phyloP scores from a whole-genome alignment of 2,329 filamentous ascomycete species.

The Macrophomina tecta region DNA sequence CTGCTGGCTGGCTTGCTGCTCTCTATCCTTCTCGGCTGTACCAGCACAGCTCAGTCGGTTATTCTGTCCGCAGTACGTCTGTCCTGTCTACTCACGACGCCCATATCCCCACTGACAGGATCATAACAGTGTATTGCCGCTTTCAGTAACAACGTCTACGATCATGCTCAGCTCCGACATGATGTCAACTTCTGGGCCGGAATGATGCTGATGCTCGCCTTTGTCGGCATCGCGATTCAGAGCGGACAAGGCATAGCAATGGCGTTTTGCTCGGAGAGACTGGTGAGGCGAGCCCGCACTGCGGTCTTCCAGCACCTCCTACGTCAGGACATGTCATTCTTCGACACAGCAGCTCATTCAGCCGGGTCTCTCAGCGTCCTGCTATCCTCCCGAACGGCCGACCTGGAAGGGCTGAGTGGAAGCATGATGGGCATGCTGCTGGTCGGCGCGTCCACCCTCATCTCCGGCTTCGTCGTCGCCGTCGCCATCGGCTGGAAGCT shows the following conservation, averaged over 20 bases:
- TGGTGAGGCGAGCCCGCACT: slow-evolving; percentile 80
- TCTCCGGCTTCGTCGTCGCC: slow-evolving; percentile 71
- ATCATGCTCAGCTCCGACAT: slow-evolving; percentile 3
- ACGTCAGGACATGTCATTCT: slow-evolving; percentile 87
- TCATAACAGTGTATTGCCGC: slow-evolving; percentile 15
- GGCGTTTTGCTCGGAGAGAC: slow-evolving; percentile 79
- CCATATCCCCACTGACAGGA: background rate
- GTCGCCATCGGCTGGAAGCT: slow-evolving; percentile 82
- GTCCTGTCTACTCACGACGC: background rate
- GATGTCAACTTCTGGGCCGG: slow-evolving; percentile 25
- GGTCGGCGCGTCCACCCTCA: slow-evolving; percentile 75
- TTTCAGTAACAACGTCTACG: slow-evolving; percentile 10
- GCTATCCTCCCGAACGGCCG: slow-evolving; percentile 84
- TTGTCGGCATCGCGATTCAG: slow-evolving; percentile 7
- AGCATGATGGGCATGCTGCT: slow-evolving; percentile 83
- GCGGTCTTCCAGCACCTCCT: slow-evolving; percentile 82
- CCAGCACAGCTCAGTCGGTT: slow-evolving; percentile 76
- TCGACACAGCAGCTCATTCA: slow-evolving; percentile 85
- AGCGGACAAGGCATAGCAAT: slow-evolving; percentile 62
- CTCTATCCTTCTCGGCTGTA: slow-evolving; percentile 77
- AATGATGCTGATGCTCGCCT: slow-evolving; percentile 28
- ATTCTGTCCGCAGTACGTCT: slow-evolving; percentile 14
- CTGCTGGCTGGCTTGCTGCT: slow-evolving; percentile 69
- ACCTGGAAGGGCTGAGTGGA: slow-evolving; percentile 83
- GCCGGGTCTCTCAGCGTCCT: slow-evolving; percentile 84